These are phyloP conservation scores for Rosellinia necatrix DNA, from an alignment of 2,329 filamentous ascomycete species.

Conservation along the genomic window DNA sequence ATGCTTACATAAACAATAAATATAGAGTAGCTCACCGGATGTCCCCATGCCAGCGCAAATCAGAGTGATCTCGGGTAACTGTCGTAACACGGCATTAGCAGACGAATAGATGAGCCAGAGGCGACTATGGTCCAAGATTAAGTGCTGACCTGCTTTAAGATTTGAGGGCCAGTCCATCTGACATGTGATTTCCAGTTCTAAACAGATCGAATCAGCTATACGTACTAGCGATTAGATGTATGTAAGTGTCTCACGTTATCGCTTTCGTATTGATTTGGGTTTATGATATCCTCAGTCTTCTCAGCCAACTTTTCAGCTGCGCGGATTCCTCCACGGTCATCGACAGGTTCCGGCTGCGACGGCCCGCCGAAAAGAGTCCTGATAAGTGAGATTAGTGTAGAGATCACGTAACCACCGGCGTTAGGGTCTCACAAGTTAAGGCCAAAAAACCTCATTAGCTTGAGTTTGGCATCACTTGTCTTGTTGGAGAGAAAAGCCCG, in stretches of 20 bases:
- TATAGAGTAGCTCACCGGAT: constrained; percentile 49
- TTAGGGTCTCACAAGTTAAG: constrained; percentile 50
- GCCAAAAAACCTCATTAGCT: constrained; percentile 64
- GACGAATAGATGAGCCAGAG: background rate
- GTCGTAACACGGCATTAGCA: background rate
- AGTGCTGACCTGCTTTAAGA: constrained; percentile 50
- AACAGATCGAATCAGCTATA: background rate
- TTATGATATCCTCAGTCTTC: constrained; percentile 49
- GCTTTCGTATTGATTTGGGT: constrained; percentile 63
- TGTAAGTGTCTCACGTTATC: constrained; percentile 39
- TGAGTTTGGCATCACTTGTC: constrained; percentile 56
- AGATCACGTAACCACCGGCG: background rate
- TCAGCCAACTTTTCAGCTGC: constrained; percentile 49
- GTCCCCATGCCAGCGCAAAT: constrained; percentile 56
- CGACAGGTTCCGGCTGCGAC: constrained; percentile 59
- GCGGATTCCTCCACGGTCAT: constrained; percentile 58
- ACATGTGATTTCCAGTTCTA: constrained; percentile 60
- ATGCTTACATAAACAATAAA: constrained; percentile 28
- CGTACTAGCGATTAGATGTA: background rate
- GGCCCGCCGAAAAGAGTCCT: constrained; percentile 63
- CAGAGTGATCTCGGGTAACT: constrained; percentile 21
- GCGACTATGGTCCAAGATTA: background rate
- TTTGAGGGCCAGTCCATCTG: constrained; percentile 64
- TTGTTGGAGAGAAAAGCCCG: constrained; percentile 64
- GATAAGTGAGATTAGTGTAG: background rate